Percentiles rank a stretch among this genome's conserved stretches.
These are phyloP conservation scores for Salicornia ramosissima DNA, from an alignment of 148 eudicot genomes.

Conservation along the genomic window DNA sequence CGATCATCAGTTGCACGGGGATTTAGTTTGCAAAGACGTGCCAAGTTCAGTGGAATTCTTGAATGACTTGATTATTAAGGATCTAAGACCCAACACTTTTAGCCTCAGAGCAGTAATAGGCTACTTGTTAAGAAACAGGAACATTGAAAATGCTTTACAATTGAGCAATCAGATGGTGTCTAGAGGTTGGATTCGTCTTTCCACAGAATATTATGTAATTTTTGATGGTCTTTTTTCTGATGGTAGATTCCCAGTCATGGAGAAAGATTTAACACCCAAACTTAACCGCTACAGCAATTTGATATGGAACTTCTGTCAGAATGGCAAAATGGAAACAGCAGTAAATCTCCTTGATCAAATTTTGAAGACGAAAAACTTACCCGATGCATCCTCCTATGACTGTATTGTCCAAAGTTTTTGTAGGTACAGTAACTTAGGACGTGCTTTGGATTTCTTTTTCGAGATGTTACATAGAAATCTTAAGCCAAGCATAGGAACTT, in stretches of 20 bases:
- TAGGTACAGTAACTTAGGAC: slow-evolving; percentile 30
- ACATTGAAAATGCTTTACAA: slow-evolving; percentile 47
- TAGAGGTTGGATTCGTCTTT: slow-evolving; percentile 47
- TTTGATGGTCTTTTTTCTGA: slow-evolving; percentile 40
- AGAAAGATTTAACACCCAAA: slow-evolving; percentile 38
- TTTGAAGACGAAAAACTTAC: slow-evolving; percentile 43
- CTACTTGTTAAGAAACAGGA: slow-evolving; percentile 36
- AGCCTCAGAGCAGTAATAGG: slow-evolving; percentile 44
- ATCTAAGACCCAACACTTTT: slow-evolving; percentile 49
- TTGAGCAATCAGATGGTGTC: slow-evolving; percentile 50
- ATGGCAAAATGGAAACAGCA: slow-evolving; percentile 43
- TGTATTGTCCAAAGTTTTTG: slow-evolving; percentile 45
- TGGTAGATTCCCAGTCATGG: slow-evolving; percentile 36
- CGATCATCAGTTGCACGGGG: slow-evolving; percentile 50
- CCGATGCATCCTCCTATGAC: slow-evolving; percentile 49
- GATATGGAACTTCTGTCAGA: slow-evolving; percentile 43
- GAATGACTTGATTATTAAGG: slow-evolving; percentile 37
- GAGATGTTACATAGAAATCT: slow-evolving; percentile 62
- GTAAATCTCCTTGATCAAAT: slow-evolving; percentile 51
- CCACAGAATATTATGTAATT: slow-evolving; percentile 40
- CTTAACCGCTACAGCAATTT: slow-evolving; percentile 36
- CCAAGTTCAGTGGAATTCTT: slow-evolving; percentile 38
- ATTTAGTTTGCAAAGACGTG: slow-evolving; percentile 29
- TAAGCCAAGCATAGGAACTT: slow-evolving; percentile 49
- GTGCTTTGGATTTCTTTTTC: slow-evolving; percentile 50